Percentiles rank a stretch among this genome's conserved stretches.
Evolutionary conservation across 495 filamentous ascomycete species (phyloP).

Genomic region (Penicillium desertorum): DNA sequence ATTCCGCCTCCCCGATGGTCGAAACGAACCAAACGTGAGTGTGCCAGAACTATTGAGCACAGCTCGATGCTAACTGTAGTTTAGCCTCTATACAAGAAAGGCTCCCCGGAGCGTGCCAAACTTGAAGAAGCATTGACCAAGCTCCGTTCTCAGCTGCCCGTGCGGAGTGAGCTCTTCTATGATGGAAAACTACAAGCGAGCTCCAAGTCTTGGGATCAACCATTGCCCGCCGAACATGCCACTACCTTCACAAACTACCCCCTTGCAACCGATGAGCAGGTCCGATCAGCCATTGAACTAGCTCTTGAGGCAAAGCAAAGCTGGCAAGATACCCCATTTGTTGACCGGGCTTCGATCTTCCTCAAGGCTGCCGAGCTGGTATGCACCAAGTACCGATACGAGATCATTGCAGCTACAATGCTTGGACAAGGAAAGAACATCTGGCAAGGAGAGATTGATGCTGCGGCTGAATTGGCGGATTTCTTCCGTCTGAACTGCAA

Average conservation of each 20-base stretch:
- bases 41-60: constrained; percentile 1
- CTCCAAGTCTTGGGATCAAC: constrained; percentile 49
- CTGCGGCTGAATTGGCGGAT: constrained; percentile 86
- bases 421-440: constrained; percentile 95
- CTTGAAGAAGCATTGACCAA: constrained; percentile 62
- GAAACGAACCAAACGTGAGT: constrained; percentile 42
- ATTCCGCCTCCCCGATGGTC: constrained; percentile 37
- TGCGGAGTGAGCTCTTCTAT: constrained; percentile 53
- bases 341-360: constrained; percentile 87
- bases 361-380: constrained; percentile 91
- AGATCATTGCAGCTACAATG: constrained; percentile 92
- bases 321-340: constrained; percentile 84
- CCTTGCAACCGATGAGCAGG: constrained; percentile 65
- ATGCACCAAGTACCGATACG: constrained; percentile 85
- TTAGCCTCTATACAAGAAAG: constrained; percentile 72
- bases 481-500: constrained; percentile 84
- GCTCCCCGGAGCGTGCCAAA: constrained; percentile 65
- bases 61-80: not conserved
- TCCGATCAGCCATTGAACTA: constrained; percentile 70
- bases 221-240: constrained; percentile 71
- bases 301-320: constrained; percentile 76
- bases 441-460: constrained; percentile 97
- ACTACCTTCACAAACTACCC: constrained; percentile 72
- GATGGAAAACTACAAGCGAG: constrained; percentile 52
- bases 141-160: constrained; percentile 46